Evolutionary conservation across 2,329 filamentous ascomycete species (phyloP), one percentile per base, ranked within the genome.

Genomic region (Botrytis galanthina): DNA sequence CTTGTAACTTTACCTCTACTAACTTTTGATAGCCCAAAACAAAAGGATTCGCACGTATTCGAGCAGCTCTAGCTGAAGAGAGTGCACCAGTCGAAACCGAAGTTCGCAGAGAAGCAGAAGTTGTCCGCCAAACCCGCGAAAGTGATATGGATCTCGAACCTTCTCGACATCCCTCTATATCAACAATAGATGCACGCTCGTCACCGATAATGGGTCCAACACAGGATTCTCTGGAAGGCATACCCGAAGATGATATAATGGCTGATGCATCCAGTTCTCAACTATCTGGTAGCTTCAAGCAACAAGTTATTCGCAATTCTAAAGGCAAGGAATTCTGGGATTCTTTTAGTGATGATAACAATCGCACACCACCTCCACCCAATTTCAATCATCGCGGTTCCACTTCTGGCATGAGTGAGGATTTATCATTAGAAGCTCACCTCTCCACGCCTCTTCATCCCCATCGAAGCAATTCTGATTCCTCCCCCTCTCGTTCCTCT

Each of bases 41-140:
- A 0, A 97, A 97, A 83, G 94, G 92, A 0, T 99, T 99, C 82
- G 94, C 95, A 8, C 91, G 96, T 18, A 97, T 99, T 77, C 90
- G 93, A 75, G 96, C 95, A 14, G 94, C 94, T 5, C 87, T 99
- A 0, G 87, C 93, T 73, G 96, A 99, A 83, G 96, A 99, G 83
- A 88, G 89, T 26, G 90, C 94, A 0, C 96, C 96, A 0, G 86
- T 97, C 16, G 96, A 99, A 78, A 92, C 92, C 60, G 96, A 99
- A 82, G 90, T 94, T 73, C 91, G 93, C 70, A 91, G 94, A 57
- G 96, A 99, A 84, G 94, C 95, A 54, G 95, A 98, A 82, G 96
- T 98, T 8, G 94, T 99, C 75, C 93, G 94, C 69, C 96, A 98
- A 82, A 95, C 98, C 42, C 92, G 94, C 60, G 96, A 98, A 82